phyloP scores from a whole-genome alignment of 129 eudicot species.

The Apium graveolens region DNA sequence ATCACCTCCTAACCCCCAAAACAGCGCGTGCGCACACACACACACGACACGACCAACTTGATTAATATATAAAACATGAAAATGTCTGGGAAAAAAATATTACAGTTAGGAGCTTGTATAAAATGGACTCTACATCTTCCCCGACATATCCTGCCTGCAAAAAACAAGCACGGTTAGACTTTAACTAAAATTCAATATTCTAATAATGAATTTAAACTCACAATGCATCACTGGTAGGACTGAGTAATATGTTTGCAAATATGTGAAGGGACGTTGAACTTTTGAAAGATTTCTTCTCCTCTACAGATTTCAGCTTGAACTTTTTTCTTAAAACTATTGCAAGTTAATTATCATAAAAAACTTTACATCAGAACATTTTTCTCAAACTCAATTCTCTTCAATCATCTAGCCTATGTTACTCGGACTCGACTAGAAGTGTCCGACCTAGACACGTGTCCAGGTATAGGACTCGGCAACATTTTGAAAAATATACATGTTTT shows the following conservation, averaged over 20 bases:
- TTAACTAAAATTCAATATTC: neutral
- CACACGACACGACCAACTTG: neutral
- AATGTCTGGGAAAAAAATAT: slow-evolving; percentile 6
- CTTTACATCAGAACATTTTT: neutral
- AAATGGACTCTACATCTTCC: slow-evolving; percentile 93
- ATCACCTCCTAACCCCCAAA: neutral
- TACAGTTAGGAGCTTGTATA: slow-evolving; percentile 88
- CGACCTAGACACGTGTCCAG: too few relatives aligned
- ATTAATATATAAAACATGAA: slow-evolving; percentile 3
- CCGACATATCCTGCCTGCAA: slow-evolving; percentile 98
- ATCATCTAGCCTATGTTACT: too few relatives aligned
- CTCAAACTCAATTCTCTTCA: neutral
- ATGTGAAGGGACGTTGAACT: neutral
- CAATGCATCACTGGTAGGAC: neutral
- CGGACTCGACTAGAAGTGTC: too few relatives aligned
- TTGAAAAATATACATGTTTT: too few relatives aligned
- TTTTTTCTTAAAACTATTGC: neutral
- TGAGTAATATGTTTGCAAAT: neutral
- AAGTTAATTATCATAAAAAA: neutral
- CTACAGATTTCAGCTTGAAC: neutral
- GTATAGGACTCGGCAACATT: too few relatives aligned
- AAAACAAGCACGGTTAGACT: slow-evolving; percentile 14
- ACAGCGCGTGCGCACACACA: too few relatives aligned
- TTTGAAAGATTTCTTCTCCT: neutral
- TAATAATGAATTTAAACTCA: neutral